These are phyloP conservation scores for sweet orange (Citrus sinensis) DNA, from an alignment of 345 rosid species.

Conservation along the genomic window DNA sequence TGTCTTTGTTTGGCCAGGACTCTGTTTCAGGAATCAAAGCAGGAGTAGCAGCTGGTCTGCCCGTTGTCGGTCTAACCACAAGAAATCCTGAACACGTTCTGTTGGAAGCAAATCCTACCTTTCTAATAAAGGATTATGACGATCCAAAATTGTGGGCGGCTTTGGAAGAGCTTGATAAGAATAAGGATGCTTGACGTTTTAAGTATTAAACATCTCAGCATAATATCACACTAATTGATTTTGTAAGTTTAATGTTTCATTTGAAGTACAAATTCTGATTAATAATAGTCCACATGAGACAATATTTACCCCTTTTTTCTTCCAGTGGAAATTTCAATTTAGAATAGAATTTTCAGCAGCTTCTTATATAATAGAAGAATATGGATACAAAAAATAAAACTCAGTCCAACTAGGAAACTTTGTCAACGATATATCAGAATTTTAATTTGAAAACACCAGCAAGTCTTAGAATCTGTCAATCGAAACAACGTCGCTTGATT, in stretches of 20 bases:
- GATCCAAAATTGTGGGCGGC: constrained; percentile 82
- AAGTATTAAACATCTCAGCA: background rate
- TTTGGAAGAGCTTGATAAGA: constrained; percentile 66
- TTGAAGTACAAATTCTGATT: background rate
- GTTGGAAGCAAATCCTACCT: constrained; percentile 69
- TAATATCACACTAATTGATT: too few relatives aligned
- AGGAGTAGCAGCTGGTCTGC: constrained; percentile 96
- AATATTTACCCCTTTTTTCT: background rate
- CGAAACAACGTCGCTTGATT: background rate
- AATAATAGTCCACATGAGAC: background rate
- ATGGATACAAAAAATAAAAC: background rate
- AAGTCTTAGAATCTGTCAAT: background rate
- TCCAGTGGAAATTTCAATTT: background rate
- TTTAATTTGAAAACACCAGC: background rate
- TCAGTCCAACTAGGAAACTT: background rate
- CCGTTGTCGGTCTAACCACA: constrained; percentile 73
- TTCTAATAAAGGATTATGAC: constrained; percentile 68
- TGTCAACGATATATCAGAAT: background rate
- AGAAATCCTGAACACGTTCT: constrained; percentile 66
- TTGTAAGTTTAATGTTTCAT: background rate
- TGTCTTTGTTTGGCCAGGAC: constrained; percentile 40
- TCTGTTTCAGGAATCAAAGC: constrained; percentile 89
- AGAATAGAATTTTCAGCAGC: background rate
- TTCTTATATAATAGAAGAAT: background rate
- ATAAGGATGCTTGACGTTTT: constrained; percentile 21